Base-by-base conservation (phyloP, 2,329 filamentous ascomycete genomes). In the Spiromastix sp. region DNA sequence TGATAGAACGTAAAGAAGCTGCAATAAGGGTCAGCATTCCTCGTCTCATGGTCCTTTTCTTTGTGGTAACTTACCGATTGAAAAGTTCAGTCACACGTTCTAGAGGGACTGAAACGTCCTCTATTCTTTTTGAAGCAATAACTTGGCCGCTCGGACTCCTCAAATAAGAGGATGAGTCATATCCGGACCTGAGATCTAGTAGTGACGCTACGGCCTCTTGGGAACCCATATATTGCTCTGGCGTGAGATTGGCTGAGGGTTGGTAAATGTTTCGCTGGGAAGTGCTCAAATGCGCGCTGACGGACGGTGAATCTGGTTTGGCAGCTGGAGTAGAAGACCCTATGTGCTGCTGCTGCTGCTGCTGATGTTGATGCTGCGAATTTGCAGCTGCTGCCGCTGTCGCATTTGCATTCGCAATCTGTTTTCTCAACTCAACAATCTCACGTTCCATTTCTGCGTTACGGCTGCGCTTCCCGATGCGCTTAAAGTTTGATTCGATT, bases 401-500 rank as follows among this genome's bases (percentile, higher is more conserved):
- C 5, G 50, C 48, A 33, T 57, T 52, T 25, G 49, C 48, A 34
- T 49, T 54, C 7, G 61, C 63, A 34, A 70, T 60, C 44, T 69
- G 62, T 49, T 60, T 64, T 33, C 66, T 54, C 31, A 72, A 50
- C 45, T 70, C 65, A 21, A 68, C 57, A 24, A 71, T 70, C 46
- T 75, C 60, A 58, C 71, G 57, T 66, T 76, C 66, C 78, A 78
- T 68, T 58, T 73, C 63, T 53, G 75, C 72, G 69, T 79, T 67
- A 63, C 76, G 63, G 43, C 74, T 79, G 39, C 77, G 68, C 59
- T 80, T 80, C 31, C 75, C 77, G 21, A 80, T 62, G 41, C 77
- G 70, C 59, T 78, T 80, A 63, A 81, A 81, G 56, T 77, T 77
- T 42, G 74, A 71, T 49, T 80, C 75, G 53, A 81, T 79, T 48